phyloP scores from a whole-genome alignment of 164 flowering plant species.

The Aristolochia californica region DNA sequence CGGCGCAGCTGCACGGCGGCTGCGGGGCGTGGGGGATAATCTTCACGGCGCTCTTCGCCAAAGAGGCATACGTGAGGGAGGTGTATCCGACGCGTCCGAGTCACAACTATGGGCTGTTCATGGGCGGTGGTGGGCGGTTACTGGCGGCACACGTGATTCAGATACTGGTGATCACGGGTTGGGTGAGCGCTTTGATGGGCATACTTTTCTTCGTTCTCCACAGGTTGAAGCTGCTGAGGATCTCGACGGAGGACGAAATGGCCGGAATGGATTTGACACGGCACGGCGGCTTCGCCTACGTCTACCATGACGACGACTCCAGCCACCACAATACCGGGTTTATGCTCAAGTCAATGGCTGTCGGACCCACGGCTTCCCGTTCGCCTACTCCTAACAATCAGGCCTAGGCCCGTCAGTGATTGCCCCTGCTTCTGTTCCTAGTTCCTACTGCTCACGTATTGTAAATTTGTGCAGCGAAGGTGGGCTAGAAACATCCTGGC shows the following conservation, averaged over 20 bases:
- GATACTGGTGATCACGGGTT: constrained; percentile 50
- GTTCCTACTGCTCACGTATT: neutral
- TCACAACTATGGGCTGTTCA: constrained; percentile 58
- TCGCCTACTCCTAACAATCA: neutral
- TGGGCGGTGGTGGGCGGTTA: constrained; percentile 69
- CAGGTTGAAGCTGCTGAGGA: constrained; percentile 40
- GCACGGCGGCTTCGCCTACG: constrained; percentile 74
- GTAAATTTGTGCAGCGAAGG: neutral
- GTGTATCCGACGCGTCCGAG: constrained; percentile 33
- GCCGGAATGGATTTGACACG: constrained; percentile 80
- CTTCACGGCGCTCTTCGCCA: constrained; percentile 64
- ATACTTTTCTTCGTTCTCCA: constrained; percentile 41
- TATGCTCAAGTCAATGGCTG: neutral
- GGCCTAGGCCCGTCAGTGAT: neutral
- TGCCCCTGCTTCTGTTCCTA: neutral
- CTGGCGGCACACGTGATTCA: constrained; percentile 61
- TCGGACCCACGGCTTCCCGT: neutral
- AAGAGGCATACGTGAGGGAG: constrained; percentile 38
- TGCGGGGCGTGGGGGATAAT: constrained; percentile 85
- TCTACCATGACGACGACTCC: constrained; percentile 33
- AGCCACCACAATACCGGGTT: neutral
- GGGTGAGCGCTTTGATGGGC: constrained; percentile 80
- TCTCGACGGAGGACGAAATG: constrained; percentile 66
- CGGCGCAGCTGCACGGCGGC: constrained; percentile 75
- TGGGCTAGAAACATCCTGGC: neutral